These are phyloP conservation scores for Alopecurus myosuroides DNA, from an alignment of 176 grass and related monocot genomes.

Conservation along the genomic window DNA sequence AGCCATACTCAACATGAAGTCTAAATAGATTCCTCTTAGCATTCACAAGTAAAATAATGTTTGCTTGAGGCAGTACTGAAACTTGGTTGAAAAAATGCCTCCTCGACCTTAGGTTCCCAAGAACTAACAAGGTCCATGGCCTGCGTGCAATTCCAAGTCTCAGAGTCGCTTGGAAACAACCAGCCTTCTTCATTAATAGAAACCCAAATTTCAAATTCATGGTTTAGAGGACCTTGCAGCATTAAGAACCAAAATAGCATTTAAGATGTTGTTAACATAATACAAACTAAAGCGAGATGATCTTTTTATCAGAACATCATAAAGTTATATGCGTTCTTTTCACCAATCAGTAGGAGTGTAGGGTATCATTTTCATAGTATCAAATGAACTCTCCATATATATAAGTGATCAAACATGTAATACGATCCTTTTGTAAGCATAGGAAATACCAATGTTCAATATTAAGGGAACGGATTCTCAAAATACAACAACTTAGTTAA, in stretches of 20 bases:
- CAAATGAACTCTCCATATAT: neutral
- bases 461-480: neutral
- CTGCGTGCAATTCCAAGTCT: conserved; percentile 89
- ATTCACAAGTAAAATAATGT: conserved; percentile 93
- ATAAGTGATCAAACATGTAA: neutral
- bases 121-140: conserved; percentile 89
- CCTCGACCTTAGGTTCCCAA: conserved; percentile 50
- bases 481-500: neutral
- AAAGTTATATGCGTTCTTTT: neutral
- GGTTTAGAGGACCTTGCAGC: conserved; percentile 78
- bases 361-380: neutral
- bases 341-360: neutral
- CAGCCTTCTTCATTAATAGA: conserved; percentile 80
- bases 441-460: neutral
- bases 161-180: conserved; percentile 73
- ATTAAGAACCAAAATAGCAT: conserved; percentile 23
- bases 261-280: neutral
- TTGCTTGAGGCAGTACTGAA: conserved; percentile 74
- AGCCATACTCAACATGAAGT: conserved; percentile 90
- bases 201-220: conserved; percentile 93
- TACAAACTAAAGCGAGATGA: neutral
- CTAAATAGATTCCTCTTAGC: conserved; percentile 98
- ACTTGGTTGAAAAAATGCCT: conserved; percentile 99
- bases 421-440: neutral
- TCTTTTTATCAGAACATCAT: neutral